These are phyloP conservation scores for Paramecium bursaria DNA, from an alignment of 73 alveolate species.

Conservation along the genomic window DNA sequence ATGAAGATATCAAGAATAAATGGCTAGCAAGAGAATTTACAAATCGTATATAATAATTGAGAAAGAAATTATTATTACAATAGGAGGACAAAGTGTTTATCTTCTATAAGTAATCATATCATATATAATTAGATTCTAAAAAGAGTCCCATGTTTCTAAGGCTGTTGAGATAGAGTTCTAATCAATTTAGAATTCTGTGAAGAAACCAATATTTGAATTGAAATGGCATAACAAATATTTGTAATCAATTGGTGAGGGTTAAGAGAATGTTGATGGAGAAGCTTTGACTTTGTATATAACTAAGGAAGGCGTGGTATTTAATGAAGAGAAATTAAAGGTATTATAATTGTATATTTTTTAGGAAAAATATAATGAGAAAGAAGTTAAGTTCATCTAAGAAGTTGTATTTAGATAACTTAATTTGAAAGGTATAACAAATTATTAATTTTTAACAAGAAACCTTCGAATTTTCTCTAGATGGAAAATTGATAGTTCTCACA, in stretches of 20 bases:
- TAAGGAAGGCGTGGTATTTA: slow-evolving; percentile 1
- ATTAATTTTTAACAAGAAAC: slow-evolving; percentile 3
- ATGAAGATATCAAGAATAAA: slow-evolving; percentile 83
- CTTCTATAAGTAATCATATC: too few relatives aligned
- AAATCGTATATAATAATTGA: slow-evolving; percentile 91
- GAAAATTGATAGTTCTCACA: neutral
- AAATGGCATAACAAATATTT: neutral
- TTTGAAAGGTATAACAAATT: neutral
- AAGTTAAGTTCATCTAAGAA: slow-evolving; percentile 27
- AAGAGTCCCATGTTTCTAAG: slow-evolving; percentile 57
- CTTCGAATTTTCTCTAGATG: slow-evolving; percentile 45
- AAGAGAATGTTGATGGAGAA: slow-evolving; percentile 34
- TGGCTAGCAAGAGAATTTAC: slow-evolving; percentile 92
- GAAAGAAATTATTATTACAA: slow-evolving; percentile 91
- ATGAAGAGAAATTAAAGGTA: slow-evolving; percentile 51
- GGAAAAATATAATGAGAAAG: slow-evolving; percentile 25
- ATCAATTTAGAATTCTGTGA: slow-evolving; percentile 60
- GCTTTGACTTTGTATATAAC: slow-evolving; percentile 46
- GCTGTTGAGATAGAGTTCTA: slow-evolving; percentile 64
- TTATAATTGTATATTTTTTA: neutral
- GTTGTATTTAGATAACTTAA: neutral
- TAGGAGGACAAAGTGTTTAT: slow-evolving; percentile 88
- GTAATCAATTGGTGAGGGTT: slow-evolving; percentile 4
- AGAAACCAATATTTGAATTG: slow-evolving; percentile 64
- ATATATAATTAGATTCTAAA: too few relatives aligned